These are phyloP conservation scores for Podospora appendiculata DNA, from an alignment of 495 filamentous ascomycete species.

Conservation along the genomic window DNA sequence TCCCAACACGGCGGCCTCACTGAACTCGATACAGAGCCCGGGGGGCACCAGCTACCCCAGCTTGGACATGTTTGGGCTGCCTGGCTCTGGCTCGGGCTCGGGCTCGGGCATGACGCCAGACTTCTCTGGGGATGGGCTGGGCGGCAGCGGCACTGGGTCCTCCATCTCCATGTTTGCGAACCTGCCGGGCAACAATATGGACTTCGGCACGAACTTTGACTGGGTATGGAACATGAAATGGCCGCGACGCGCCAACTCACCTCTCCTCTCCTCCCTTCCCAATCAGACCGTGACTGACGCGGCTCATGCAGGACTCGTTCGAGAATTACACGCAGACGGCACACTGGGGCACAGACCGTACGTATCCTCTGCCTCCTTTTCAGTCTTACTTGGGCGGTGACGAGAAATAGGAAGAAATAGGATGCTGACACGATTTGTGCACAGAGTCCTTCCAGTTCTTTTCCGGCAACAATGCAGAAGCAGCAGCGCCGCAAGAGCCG, in stretches of 20 bases:
- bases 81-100: conserved; percentile 16
- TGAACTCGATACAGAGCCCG: conserved; percentile 26
- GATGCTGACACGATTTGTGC: too few relatives aligned
- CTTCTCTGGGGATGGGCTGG: conserved; percentile 49
- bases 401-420: too few relatives aligned
- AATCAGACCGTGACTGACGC: conserved; percentile 2
- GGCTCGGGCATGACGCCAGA: conserved; percentile 30
- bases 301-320: conserved; percentile 32
- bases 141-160: conserved; percentile 43
- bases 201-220: conserved; percentile 56
- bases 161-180: conserved; percentile 45
- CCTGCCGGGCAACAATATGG: conserved; percentile 33
- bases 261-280: not conserved
- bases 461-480: conserved; percentile 29
- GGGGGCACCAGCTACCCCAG: conserved; percentile 30
- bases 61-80: conserved; percentile 22
- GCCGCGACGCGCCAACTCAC: too few relatives aligned
- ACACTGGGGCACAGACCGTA: conserved; percentile 33
- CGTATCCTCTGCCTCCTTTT: too few relatives aligned
- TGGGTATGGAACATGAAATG: conserved; percentile 55
- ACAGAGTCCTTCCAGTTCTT: conserved; percentile 38
- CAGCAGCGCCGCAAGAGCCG: conserved; percentile 9
- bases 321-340: conserved; percentile 43
- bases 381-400: too few relatives aligned
- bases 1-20: conserved; percentile 39